Base-by-base conservation (phyloP, 352 stramenopile genomes). In the Pythium aquatile region DNA sequence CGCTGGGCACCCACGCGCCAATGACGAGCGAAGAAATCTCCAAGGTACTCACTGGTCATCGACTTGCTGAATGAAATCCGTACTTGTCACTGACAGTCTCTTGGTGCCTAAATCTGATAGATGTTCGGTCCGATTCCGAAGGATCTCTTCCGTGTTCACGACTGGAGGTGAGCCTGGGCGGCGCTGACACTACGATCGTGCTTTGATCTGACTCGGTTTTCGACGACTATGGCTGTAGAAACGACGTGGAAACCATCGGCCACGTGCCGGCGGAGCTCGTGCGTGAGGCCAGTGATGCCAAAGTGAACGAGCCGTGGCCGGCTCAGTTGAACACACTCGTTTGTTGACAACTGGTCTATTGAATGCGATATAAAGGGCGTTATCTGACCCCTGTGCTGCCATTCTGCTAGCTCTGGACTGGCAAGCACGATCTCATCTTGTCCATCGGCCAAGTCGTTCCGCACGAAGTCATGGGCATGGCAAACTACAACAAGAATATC, bases 401-500 rank as follows among this genome's bases (percentile, higher is more conserved):
- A 35, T 28, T 44, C 46, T 6, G 7, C 20, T 53, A 95, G 86
- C 63, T 95, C 11, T 98, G 94, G 94, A 90, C 97, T 28, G 96
- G 96, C 26, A 63, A 81, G 4, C 90, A 97, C 75, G 88, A 98
- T 60, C 68, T 98, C 20, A 90, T 99, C 26, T 63, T 99, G 5
- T 98, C 93, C 9, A 97, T 99, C 68, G 96, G 97, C 26, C 97
- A 99, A 80, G 95, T 99, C 17, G 96, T 99, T 10, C 97, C 96
- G 2, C 96, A 99, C 65, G 96, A 99, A 76, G 97, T 99, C 32
- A 98, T 97, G 87, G 96, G 97, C 16, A 99, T 99, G 96, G 96
- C 97, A n/a, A 99, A 99, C 77, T 98, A 94, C 79, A 99, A 99
- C 85, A 99, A 99, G 78, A 99, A 99, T 71, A 79, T 99, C 20